Evolutionary conservation across 2,329 filamentous ascomycete species (phyloP), one percentile per base, ranked within the genome.

Genomic region (Aureobasidium melanogenum): DNA sequence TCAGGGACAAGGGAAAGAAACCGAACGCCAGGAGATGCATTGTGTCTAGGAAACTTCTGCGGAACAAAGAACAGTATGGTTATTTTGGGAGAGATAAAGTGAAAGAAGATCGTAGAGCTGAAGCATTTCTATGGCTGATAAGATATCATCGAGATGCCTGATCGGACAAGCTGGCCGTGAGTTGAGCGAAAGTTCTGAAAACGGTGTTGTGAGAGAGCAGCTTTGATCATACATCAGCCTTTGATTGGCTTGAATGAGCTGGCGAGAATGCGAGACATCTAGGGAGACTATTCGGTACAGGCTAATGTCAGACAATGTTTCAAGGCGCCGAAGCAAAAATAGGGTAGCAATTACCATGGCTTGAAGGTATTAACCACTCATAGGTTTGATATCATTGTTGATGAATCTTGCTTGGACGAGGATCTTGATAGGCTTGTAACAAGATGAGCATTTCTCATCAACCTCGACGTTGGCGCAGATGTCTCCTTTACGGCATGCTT

Each of bases 381-480:
- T 15, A n/a, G 26, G 38, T 17, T 47, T 57, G 19, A n/a, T 3
- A 36, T 47, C 41, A 2, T 32, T 9, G 9, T 57, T 47, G 28
- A 19, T 3, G 8, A 15, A 8, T 39, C 56, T 48, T 38, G 56
- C 32, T 19, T 50, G 44, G 17, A 50, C 56, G 22, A 50, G 44
- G 3, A 59, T 24, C 34, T 41, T 59, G 22, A 32, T 24, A 32
- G 60, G 22, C 36, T 66, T 64, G 24, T 58, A 63, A 59, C 72
- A 74, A 19, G 61, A 61, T 38, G 64, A 48, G 62, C 72, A 74
- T 17, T 68, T 64, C 26, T 67, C 63, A n/a, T 74, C 72, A 64
- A 74, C 67, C 63, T 69, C 69, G 24, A 74, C 64, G 8, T 68
- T 73, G 12, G 70, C 69, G 70, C 71, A 73, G 60, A 74, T 74